Conservation (phyloP, 306 rosid species). For the Quercus ilex region DNA sequence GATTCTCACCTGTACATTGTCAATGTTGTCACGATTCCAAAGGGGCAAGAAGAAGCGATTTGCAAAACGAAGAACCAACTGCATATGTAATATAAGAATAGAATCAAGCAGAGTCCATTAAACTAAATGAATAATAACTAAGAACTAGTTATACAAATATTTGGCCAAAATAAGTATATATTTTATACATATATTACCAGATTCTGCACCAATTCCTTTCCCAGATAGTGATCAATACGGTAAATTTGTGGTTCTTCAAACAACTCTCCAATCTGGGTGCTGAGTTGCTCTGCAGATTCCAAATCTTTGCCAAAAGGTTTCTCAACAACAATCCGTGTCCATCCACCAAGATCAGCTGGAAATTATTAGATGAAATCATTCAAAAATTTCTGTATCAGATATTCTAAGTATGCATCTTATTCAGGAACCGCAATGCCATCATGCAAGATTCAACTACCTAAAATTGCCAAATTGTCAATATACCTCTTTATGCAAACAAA, state of each 20-base stretch:
- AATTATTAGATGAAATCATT: slow-evolving; percentile 28
- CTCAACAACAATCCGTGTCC: slow-evolving; percentile 98
- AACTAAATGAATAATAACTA: slow-evolving; percentile 10
- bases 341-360: slow-evolving; percentile 90
- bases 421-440: slow-evolving; percentile 1
- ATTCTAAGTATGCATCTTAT: background rate
- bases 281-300: slow-evolving; percentile 83
- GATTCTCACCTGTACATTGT: slow-evolving; percentile 77
- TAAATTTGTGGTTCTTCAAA: slow-evolving; percentile 87
- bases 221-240: slow-evolving; percentile 97
- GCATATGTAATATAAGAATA: slow-evolving; percentile 31
- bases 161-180: background rate
- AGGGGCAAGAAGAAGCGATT: slow-evolving; percentile 89
- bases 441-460: background rate
- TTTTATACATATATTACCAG: slow-evolving; percentile 49
- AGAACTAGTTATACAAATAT: slow-evolving; percentile 14
- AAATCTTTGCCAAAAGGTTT: slow-evolving; percentile 97
- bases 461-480: background rate
- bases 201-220: slow-evolving; percentile 96
- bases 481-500: background rate
- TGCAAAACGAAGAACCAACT: slow-evolving; percentile 98
- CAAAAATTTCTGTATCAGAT: slow-evolving; percentile 14
- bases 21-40: slow-evolving; percentile 98
- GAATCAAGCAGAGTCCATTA: slow-evolving; percentile 30
- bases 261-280: slow-evolving; percentile 79